Conservation (phyloP, 352 stramenopile species). For the Globisporangium middletonii region DNA sequence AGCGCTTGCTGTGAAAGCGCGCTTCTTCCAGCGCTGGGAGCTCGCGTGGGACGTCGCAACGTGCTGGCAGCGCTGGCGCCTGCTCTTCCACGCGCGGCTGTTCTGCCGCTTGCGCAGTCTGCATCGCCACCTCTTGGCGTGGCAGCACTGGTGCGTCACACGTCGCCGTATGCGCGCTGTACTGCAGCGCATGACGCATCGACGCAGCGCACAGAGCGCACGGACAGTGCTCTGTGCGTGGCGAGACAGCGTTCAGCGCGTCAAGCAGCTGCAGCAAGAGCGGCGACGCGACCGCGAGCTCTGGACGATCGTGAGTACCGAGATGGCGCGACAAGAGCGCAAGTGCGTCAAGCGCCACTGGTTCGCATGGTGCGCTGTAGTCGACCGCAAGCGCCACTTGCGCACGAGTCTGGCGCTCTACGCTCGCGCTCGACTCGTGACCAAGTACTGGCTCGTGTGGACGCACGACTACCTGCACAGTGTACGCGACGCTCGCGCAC, state of each 20-base stretch:
- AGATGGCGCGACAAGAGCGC: conserved; percentile 39
- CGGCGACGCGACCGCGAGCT: conserved; percentile 48
- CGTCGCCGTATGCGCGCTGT: conserved; percentile 14
- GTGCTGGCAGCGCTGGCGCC: conserved; percentile 52
- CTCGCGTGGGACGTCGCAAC: conserved; percentile 31
- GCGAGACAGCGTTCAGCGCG: conserved; percentile 29
- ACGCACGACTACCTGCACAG: conserved; percentile 32
- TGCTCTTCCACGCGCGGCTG: conserved; percentile 50
- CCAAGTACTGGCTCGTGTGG: conserved; percentile 61
- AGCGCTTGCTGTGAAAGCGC: conserved; percentile 29
- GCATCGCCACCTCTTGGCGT: conserved; percentile 24
- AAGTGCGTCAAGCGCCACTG: conserved; percentile 37
- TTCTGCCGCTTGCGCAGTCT: conserved; percentile 48
- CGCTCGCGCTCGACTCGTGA: conserved; percentile 40
- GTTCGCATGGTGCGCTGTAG: conserved; percentile 30
- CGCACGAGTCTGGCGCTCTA: conserved; percentile 39
- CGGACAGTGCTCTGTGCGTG: conserved; percentile 25
- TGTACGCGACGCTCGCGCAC: not conserved
- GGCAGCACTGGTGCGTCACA: conserved; percentile 20
- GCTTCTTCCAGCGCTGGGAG: conserved; percentile 41
- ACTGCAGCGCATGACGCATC: conserved; percentile 1
- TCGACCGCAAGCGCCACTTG: conserved; percentile 37
- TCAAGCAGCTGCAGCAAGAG: conserved; percentile 40
- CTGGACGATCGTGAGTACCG: conserved; percentile 46
- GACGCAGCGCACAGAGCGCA: conserved; percentile 3